Evolutionary conservation across 2,329 filamentous ascomycete species (phyloP).

Genomic region (Sclerotinia spermophila): DNA sequence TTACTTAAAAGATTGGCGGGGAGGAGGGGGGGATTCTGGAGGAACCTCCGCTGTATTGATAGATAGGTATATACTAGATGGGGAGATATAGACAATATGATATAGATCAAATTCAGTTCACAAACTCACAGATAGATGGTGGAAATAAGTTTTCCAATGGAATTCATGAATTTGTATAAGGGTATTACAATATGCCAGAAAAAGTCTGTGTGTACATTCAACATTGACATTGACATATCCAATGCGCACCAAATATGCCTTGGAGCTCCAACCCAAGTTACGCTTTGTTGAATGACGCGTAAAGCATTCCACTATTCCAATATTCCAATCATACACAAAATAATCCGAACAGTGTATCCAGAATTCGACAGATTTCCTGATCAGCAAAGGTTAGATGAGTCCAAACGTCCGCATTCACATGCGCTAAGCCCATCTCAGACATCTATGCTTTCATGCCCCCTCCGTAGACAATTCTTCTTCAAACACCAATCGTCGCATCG

Average conservation of each 20-base stretch:
- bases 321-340: neutral
- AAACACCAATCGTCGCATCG: slow-evolving; percentile 4
- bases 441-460: neutral
- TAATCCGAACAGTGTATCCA: neutral
- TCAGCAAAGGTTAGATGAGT: neutral
- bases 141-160: neutral
- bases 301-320: neutral
- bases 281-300: neutral
- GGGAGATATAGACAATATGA: neutral
- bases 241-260: neutral
- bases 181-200: neutral
- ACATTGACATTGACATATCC: neutral
- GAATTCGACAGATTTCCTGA: neutral
- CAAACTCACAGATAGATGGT: neutral
- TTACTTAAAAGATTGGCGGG: neutral
- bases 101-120: neutral
- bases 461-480: neutral
- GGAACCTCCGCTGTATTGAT: neutral
- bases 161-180: neutral
- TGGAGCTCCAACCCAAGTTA: neutral
- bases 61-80: neutral
- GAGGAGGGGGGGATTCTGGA: neutral
- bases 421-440: neutral
- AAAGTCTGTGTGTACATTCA: neutral
- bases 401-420: neutral